Evolutionary conservation across 208 protist genomes (phyloP).

Genomic region (Acanthamoeba lugdunensis): DNA sequence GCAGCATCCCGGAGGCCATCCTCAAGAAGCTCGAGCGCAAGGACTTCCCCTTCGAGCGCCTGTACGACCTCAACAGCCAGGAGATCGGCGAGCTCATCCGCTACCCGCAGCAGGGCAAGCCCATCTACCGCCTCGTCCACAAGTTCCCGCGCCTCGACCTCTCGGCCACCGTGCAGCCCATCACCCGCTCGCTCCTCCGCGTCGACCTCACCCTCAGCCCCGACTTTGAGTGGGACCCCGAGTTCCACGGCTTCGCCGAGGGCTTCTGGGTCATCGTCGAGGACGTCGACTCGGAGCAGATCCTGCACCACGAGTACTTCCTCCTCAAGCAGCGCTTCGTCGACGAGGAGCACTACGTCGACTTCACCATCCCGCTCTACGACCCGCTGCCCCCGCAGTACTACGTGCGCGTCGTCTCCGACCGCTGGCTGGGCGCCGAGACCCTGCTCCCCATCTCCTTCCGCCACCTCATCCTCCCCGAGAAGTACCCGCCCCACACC

Average conservation of each 20-base stretch:
- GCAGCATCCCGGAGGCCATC: slow-evolving; percentile 55
- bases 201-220: slow-evolving; percentile 89
- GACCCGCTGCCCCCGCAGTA: slow-evolving; percentile 95
- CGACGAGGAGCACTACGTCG: slow-evolving; percentile 76
- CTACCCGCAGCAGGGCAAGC: slow-evolving; percentile 82
- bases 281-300: slow-evolving; percentile 94
- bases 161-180: slow-evolving; percentile 94
- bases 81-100: slow-evolving; percentile 85
- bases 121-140: slow-evolving; percentile 89
- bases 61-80: slow-evolving; percentile 84
- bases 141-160: slow-evolving; percentile 93
- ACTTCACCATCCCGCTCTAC: slow-evolving; percentile 95
- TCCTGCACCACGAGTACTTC: slow-evolving; percentile 90
- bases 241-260: slow-evolving; percentile 93
- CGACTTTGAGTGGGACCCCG: slow-evolving; percentile 94
- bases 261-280: slow-evolving; percentile 96
- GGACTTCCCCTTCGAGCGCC: slow-evolving; percentile 82
- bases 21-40: slow-evolving; percentile 72
- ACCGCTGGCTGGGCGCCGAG: slow-evolving; percentile 81
- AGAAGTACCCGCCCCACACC: slow-evolving; percentile 94
- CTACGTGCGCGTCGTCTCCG: slow-evolving; percentile 76
- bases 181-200: slow-evolving; percentile 94
- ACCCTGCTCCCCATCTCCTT: slow-evolving; percentile 93
- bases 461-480: slow-evolving; percentile 94
- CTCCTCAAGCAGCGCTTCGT: slow-evolving; percentile 78